Percentiles rank a stretch among this genome's conserved stretches.
Conservation (phyloP, 2,329 filamentous ascomycete species). For the Aurifilum marmelostoma region DNA sequence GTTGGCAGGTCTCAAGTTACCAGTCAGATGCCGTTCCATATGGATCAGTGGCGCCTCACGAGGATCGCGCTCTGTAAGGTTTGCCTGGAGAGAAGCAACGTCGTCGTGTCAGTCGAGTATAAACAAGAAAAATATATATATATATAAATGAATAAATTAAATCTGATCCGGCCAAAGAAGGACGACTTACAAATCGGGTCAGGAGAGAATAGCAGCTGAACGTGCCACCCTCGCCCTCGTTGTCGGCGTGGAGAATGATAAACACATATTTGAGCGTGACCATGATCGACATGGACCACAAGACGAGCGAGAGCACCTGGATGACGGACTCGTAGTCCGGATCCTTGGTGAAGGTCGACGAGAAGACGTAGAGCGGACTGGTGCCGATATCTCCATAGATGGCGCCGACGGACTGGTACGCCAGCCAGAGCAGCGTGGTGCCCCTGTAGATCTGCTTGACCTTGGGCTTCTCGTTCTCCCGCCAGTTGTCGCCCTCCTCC, state of each 20-base stretch:
- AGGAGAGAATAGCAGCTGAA: conserved; percentile 69
- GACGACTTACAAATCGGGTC: conserved; percentile 50
- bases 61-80: conserved; percentile 66
- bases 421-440: conserved; percentile 42
- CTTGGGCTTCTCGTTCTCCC: conserved; percentile 26
- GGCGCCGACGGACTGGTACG: conserved; percentile 67
- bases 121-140: no score
- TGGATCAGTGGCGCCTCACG: conserved; percentile 57
- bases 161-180: not conserved
- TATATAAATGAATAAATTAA: no score
- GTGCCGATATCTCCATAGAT: conserved; percentile 59
- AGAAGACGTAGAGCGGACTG: conserved; percentile 70
- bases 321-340: conserved; percentile 60
- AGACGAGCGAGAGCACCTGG: conserved; percentile 66
- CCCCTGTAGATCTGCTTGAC: conserved; percentile 32
- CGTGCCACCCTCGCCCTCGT: conserved; percentile 70
- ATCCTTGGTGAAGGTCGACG: conserved; percentile 61
- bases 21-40: conserved; percentile 60
- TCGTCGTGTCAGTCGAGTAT: not conserved
- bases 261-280: conserved; percentile 70
- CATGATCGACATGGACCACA: conserved; percentile 70
- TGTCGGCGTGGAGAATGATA: conserved; percentile 66
- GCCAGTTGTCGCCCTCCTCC: conserved; percentile 32
- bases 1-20: conserved; percentile 56
- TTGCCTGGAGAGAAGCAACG: conserved; percentile 39